Evolutionary conservation across 768 basidiomycete species (phyloP).

Genomic region (Tubosaeta brunneosetosa): DNA sequence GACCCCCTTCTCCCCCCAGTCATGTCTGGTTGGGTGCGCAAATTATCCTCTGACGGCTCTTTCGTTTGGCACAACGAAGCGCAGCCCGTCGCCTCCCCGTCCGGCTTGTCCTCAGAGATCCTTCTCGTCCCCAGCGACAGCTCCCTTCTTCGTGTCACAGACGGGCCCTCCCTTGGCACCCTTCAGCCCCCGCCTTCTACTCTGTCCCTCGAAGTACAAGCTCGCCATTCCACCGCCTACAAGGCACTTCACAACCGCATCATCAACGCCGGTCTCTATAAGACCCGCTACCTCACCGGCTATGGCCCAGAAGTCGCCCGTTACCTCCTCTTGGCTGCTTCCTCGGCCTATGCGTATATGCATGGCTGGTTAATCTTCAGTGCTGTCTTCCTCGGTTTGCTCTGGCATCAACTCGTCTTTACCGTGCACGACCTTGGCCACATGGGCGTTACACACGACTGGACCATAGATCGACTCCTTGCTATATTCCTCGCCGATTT

Average conservation of each 20-base stretch:
- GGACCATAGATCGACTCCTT: conserved; percentile 73
- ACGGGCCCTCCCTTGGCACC: conserved; percentile 38
- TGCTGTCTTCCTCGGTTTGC: conserved; percentile 76
- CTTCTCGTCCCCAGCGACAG: conserved; percentile 53
- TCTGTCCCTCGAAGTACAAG: conserved; percentile 55
- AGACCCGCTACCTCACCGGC: conserved; percentile 76
- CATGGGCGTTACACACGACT: conserved; percentile 87
- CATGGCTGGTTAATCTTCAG: conserved; percentile 65
- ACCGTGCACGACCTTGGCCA: conserved; percentile 93
- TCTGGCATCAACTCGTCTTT: conserved; percentile 96
- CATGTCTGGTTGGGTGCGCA: conserved; percentile 77
- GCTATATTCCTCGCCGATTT: conserved; percentile 80
- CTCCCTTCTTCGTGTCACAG: conserved; percentile 22
- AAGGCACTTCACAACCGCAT: conserved; percentile 72
- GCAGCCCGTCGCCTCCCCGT: conserved; percentile 32
- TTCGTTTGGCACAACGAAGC: conserved; percentile 64
- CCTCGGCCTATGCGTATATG: conserved; percentile 59
- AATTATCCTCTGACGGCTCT: conserved; percentile 39
- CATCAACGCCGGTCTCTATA: conserved; percentile 76
- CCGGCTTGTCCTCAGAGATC: conserved; percentile 47
- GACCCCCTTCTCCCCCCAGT: conserved; percentile 81
- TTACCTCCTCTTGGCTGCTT: conserved; percentile 58
- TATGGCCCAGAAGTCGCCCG: conserved; percentile 88
- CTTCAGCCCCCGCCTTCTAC: conserved; percentile 50
- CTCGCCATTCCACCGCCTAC: conserved; percentile 72